These are phyloP conservation scores for Phytophthora sansomeana DNA, from an alignment of 352 stramenopile species.

Conservation along the genomic window DNA sequence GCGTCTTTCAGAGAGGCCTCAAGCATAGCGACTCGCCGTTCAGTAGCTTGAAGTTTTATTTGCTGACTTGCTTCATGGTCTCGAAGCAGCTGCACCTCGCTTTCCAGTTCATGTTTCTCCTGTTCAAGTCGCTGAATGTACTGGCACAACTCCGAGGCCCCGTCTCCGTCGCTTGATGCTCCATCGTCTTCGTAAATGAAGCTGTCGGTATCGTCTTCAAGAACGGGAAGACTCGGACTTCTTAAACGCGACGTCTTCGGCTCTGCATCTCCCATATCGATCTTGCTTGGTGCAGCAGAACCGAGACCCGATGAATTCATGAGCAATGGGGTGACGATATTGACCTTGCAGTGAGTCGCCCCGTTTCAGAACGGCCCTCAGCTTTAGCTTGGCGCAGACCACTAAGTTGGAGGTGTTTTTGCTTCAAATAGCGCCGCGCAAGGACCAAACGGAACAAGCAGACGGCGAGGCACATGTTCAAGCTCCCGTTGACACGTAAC, in stretches of 20 bases:
- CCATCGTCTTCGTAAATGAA: conserved; percentile 45
- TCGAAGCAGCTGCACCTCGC: conserved; percentile 47
- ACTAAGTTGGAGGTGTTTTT: too few species aligned
- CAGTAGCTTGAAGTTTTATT: conserved; percentile 34
- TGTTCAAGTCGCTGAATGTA: conserved; percentile 65
- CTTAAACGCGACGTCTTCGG: conserved; percentile 19
- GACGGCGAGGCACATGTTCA: background rate
- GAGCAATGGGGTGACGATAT: conserved; percentile 8
- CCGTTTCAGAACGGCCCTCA: conserved; percentile 24
- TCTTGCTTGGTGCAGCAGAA: conserved; percentile 4
- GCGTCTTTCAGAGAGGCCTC: conserved; percentile 46
- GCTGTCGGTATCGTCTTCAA: conserved; percentile 40
- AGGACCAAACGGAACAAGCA: conserved; percentile 1
- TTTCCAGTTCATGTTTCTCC: conserved; percentile 53
- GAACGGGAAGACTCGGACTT: conserved; percentile 28
- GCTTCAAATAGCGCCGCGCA: conserved; percentile 28
- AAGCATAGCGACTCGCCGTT: conserved; percentile 46
- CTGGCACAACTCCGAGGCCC: conserved; percentile 47
- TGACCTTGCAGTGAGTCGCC: background rate
- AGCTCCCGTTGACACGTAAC: background rate
- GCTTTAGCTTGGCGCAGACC: too few species aligned
- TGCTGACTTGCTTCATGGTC: conserved; percentile 52
- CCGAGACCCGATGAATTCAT: conserved; percentile 29
- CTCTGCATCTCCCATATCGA: conserved; percentile 24
- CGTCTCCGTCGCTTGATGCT: conserved; percentile 34